A percentile compares a stretch with the other conserved stretches of the same genome.
Conservation (phyloP, 208 protist species). For the Lotmaria passim region DNA sequence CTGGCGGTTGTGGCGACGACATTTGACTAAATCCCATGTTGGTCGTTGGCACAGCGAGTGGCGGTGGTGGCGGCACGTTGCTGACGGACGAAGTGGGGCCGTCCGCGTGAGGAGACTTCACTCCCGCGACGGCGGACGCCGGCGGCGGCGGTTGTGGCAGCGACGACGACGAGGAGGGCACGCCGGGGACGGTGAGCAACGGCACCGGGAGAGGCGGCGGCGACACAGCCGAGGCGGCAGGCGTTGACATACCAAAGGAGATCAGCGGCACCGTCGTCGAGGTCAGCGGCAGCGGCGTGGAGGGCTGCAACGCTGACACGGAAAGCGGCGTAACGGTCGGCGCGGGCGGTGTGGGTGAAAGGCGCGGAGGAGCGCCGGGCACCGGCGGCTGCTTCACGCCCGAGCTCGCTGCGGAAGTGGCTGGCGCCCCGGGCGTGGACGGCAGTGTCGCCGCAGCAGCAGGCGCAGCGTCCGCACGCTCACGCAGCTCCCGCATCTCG, state of each 20-base stretch:
- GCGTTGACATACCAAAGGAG: not conserved
- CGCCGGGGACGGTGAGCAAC: not conserved
- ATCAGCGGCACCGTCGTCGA: not conserved
- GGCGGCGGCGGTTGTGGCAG: not conserved
- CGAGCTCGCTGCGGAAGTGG: not conserved
- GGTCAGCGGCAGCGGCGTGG: not conserved
- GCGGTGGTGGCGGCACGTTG: constrained; percentile 17
- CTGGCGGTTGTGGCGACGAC: too few relatives aligned
- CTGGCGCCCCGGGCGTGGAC: not conserved
- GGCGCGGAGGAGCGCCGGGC: not conserved
- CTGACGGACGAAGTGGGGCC: not conserved
- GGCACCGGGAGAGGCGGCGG: not conserved
- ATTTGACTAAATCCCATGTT: too few relatives aligned
- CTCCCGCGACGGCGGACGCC: too few relatives aligned
- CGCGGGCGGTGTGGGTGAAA: not conserved
- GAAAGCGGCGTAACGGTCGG: constrained; percentile 5
- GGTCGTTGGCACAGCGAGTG: constrained; percentile 5
- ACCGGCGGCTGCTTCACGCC: not conserved
- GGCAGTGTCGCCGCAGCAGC: not conserved
- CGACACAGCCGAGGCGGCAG: not conserved
- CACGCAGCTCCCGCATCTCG: constrained; percentile 55
- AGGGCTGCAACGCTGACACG: constrained; percentile 11
- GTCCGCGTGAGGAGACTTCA: constrained; percentile 3
- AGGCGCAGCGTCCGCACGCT: constrained; percentile 8
- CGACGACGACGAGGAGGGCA: constrained; percentile 1